Conservation (phyloP, 2,329 filamentous ascomycete genomes). For the Hymenoscyphus fructigenus region DNA sequence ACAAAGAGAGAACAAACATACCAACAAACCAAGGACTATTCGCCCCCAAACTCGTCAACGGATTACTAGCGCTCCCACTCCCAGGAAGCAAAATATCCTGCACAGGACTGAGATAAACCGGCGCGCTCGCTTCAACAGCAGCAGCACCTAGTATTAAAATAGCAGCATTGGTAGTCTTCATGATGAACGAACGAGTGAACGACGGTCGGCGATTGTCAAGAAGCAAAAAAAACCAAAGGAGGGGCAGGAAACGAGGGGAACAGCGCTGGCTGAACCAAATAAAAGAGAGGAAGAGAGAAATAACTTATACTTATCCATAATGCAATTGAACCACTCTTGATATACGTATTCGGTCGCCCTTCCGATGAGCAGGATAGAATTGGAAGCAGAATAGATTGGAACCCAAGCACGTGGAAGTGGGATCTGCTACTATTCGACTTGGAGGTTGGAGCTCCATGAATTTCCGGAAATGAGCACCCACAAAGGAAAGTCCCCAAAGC, state of each 20-base stretch:
- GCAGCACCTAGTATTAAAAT: neutral
- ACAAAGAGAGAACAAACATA: constrained; percentile 34
- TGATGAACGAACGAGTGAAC: neutral
- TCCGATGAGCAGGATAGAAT: neutral
- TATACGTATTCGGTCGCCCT: neutral
- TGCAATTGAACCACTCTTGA: neutral
- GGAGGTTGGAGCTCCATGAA: neutral
- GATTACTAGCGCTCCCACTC: constrained; percentile 40
- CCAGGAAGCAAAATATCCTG: constrained; percentile 38
- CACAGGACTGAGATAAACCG: constrained; percentile 29
- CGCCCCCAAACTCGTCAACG: constrained; percentile 50
- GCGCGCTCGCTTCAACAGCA: neutral
- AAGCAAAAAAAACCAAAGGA: neutral
- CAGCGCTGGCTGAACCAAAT: neutral
- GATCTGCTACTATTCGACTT: neutral
- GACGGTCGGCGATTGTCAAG: neutral
- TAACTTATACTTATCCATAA: neutral
- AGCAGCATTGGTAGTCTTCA: neutral
- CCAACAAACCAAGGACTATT: constrained; percentile 55
- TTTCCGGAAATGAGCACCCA: constrained; percentile 3
- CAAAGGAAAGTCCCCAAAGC: neutral
- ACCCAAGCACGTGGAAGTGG: neutral
- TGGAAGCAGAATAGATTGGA: neutral
- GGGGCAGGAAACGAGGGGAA: neutral
- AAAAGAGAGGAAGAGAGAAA: neutral